phyloP scores from a whole-genome alignment of 371 early-diverging fungal species.

The Zychaea mexicana region DNA sequence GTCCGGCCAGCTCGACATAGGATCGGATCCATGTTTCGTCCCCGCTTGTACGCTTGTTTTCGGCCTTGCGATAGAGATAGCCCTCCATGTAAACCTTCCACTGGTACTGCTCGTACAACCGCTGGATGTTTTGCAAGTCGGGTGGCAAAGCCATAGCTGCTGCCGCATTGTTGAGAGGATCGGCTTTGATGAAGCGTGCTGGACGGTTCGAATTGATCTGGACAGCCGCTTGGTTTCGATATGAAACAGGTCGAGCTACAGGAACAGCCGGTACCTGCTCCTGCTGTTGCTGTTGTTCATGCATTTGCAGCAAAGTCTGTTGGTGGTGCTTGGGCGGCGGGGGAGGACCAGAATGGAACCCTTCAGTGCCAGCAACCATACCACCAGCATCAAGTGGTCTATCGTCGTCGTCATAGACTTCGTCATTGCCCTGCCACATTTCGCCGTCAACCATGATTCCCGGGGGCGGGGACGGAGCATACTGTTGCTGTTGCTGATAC shows the following conservation, averaged over 20 bases:
- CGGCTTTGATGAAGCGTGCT: constrained; percentile 38
- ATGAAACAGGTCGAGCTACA: constrained; percentile 25
- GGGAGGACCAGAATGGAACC: not conserved
- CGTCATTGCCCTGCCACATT: constrained; percentile 11
- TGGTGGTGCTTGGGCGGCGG: constrained; percentile 5
- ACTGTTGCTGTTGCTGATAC: not conserved
- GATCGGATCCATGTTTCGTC: constrained; percentile 61
- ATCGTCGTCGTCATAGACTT: constrained; percentile 19
- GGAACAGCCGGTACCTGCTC: not conserved
- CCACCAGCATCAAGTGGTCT: constrained; percentile 9
- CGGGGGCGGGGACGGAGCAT: constrained; percentile 4
- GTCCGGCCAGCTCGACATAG: constrained; percentile 73
- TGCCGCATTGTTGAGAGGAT: constrained; percentile 19
- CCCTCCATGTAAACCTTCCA: constrained; percentile 72
- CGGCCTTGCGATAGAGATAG: constrained; percentile 66
- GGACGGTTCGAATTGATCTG: constrained; percentile 31
- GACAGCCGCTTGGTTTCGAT: constrained; percentile 27
- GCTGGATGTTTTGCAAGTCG: constrained; percentile 34
- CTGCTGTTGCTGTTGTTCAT: constrained; percentile 5
- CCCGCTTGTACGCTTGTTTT: constrained; percentile 38
- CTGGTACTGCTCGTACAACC: constrained; percentile 55
- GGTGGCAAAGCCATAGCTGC: constrained; percentile 26
- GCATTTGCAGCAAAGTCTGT: not conserved
- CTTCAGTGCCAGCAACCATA: not conserved
- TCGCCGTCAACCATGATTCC: constrained; percentile 13